Conservation (phyloP, 164 flowering plant species). For the Chimonanthus salicifolius region DNA sequence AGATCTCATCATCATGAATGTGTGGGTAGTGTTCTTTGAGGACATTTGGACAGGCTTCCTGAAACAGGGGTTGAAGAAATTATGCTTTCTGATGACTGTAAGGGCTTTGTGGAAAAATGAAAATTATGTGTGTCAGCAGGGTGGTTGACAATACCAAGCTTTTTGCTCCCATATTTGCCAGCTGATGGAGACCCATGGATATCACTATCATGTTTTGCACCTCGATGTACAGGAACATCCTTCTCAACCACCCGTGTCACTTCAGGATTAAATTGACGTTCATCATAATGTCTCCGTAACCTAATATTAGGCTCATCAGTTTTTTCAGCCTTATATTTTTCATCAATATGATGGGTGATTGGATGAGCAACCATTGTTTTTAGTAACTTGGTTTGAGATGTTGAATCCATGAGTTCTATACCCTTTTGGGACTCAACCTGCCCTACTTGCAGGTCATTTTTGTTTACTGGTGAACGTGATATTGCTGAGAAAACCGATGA, state of each 20-base stretch:
- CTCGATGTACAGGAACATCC: slow-evolving; percentile 11
- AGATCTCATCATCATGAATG: slow-evolving; percentile 10
- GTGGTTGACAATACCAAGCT: slow-evolving; percentile 10
- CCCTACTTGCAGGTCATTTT: slow-evolving; percentile 22
- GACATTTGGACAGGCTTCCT: slow-evolving; percentile 16
- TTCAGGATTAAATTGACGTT: slow-evolving; percentile 10
- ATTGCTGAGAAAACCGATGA: slow-evolving; percentile 24
- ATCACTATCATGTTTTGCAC: slow-evolving; percentile 8
- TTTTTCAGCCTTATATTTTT: slow-evolving; percentile 9
- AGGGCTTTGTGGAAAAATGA: slow-evolving; percentile 9
- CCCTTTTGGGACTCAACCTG: slow-evolving; percentile 13
- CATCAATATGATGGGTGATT: slow-evolving; percentile 9
- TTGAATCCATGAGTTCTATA: slow-evolving; percentile 9
- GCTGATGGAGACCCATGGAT: slow-evolving; percentile 5
- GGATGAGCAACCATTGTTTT: slow-evolving; percentile 12
- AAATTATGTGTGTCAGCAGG: neutral
- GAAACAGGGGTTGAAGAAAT: slow-evolving; percentile 9
- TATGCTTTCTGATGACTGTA: slow-evolving; percentile 13
- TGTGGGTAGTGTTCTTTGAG: slow-evolving; percentile 6
- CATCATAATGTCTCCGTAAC: slow-evolving; percentile 6
- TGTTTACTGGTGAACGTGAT: slow-evolving; percentile 20
- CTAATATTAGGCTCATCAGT: slow-evolving; percentile 8
- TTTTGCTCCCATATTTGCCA: slow-evolving; percentile 1
- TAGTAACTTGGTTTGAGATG: slow-evolving; percentile 13
- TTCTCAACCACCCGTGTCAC: slow-evolving; percentile 14